Base-by-base conservation (phyloP, 139 green algal genomes). In the Micractinium conductrix region DNA sequence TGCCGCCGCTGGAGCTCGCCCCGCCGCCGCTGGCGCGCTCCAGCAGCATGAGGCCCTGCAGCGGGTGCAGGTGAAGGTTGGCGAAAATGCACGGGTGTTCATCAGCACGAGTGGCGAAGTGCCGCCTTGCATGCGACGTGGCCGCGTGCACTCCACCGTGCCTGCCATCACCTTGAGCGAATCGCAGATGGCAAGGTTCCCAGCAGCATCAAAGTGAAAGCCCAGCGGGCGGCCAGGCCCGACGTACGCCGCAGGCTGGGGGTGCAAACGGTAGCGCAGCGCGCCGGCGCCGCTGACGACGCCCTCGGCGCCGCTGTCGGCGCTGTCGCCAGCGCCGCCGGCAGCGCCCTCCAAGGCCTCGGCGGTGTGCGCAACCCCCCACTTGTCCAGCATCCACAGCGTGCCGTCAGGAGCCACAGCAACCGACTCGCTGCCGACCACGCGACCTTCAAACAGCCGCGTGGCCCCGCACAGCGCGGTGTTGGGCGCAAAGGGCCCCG, bases 41-140 rank as follows among this genome's bases (percentile, higher is more conserved):
- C 45, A 91, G 74, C 72, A 78, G 84, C 33, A 88, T 72, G 35
- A 92, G 72, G 4, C 89, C 91, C 87, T 91, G 85, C 72, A 76
- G 44, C n/a, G 2, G 35, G 24, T 65, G 37, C 2, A 55, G 48
- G 42, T 5, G 42, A 40, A 21, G 22, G 65, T 14, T 10, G 65
- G 16, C 65, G 26, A 38, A 28, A 43, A 16, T 40, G 35, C 26
- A 73, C 2, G n/a, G 63, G 30, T n/a, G n/a, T n/a, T n/a, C n/a
- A n/a, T n/a, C n/a, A n/a, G n/a, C n/a, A n/a, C n/a, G n/a, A n/a
- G n/a, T n/a, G n/a, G n/a, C n/a, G n/a, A n/a, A n/a, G n/a, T n/a
- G n/a, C n/a, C n/a, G n/a, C n/a, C n/a, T n/a, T n/a, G n/a, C n/a
- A n/a, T n/a, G n/a, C n/a, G n/a, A n/a, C n/a, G n/a, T n/a, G n/a